Evolutionary conservation across 2,329 filamentous ascomycete genomes (phyloP).

Genomic region (Colletotrichum limetticola): DNA sequence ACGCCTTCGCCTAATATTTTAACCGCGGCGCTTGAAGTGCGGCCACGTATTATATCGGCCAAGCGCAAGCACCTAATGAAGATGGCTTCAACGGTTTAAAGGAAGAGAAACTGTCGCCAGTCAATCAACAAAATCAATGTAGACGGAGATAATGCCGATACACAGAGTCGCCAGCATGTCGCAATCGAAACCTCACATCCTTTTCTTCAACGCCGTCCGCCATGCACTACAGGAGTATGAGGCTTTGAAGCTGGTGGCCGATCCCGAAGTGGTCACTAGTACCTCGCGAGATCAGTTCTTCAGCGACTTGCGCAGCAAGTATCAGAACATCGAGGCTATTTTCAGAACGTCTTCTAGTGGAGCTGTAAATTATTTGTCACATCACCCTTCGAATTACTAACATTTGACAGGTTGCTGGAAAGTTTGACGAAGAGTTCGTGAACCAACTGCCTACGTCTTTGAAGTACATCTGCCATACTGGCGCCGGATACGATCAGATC

Average conservation of each 20-base stretch:
- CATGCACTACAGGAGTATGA: constrained; percentile 35
- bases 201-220: constrained; percentile 39
- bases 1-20: background rate
- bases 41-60: too few relatives aligned
- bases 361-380: constrained; percentile 5
- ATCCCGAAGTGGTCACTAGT: constrained; percentile 38
- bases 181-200: constrained; percentile 34
- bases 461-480: constrained; percentile 49
- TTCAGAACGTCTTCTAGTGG: constrained; percentile 41
- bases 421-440: constrained; percentile 58
- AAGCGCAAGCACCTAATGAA: background rate
- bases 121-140: background rate
- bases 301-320: constrained; percentile 35
- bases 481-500: constrained; percentile 44
- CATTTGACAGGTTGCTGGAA: constrained; percentile 25
- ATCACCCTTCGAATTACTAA: too few relatives aligned
- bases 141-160: background rate
- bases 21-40: background rate
- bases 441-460: constrained; percentile 54
- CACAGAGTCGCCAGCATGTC: background rate
- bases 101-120: background rate
- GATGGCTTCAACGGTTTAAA: background rate
- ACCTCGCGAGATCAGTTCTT: constrained; percentile 36
- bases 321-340: constrained; percentile 35
- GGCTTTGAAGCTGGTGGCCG: constrained; percentile 25